Evolutionary conservation across 345 rosid species (phyloP).

Genomic region (Citrus sinensis): DNA sequence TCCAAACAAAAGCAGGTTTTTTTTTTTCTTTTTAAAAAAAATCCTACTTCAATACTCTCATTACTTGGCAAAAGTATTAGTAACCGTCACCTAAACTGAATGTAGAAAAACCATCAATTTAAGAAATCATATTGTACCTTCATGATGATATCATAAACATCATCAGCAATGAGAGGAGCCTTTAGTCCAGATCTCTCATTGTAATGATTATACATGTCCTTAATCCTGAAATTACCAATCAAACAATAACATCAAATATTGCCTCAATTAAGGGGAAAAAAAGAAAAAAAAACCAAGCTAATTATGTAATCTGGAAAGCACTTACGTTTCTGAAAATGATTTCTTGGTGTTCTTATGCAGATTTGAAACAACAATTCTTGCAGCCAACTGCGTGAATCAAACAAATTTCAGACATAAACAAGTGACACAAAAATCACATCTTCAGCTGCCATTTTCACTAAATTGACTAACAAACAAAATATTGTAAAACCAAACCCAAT

Average conservation of each 20-base stretch:
- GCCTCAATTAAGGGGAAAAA: background rate
- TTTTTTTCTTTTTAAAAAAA: too few relatives aligned
- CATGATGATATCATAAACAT: constrained; percentile 84
- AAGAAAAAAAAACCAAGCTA: background rate
- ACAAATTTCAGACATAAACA: background rate
- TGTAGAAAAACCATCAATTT: background rate
- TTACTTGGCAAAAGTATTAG: background rate
- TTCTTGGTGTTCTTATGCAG: constrained; percentile 96
- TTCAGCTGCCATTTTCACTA: background rate
- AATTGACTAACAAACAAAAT: background rate
- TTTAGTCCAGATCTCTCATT: constrained; percentile 69
- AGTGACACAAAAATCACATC: background rate
- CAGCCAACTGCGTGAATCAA: constrained; percentile 73
- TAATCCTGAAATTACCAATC: constrained; percentile 46
- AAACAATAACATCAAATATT: constrained; percentile 1
- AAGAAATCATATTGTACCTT: constrained; percentile 35
- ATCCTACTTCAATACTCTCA: background rate
- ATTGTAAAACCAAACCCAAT: background rate
- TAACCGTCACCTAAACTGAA: background rate
- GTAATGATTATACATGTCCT: constrained; percentile 81
- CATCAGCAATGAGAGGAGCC: constrained; percentile 87
- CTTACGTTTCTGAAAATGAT: constrained; percentile 95
- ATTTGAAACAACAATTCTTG: constrained; percentile 94
- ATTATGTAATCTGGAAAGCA: constrained; percentile 5
- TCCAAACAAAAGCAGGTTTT: background rate